phyloP scores from a whole-genome alignment of 345 rosid species.

The Clarkia xantiana region DNA sequence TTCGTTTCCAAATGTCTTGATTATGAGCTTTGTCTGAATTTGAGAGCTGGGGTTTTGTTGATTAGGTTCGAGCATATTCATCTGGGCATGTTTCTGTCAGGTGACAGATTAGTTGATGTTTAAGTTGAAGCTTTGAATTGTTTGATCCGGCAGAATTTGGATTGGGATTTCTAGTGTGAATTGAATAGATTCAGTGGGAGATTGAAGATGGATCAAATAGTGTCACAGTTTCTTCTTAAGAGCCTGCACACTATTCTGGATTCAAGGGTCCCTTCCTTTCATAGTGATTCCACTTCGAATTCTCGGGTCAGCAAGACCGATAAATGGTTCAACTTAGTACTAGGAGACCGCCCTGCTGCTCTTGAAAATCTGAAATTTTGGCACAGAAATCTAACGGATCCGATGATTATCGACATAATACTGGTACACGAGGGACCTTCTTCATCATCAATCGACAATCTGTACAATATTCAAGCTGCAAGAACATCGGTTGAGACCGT shows the following conservation, averaged over 20 bases:
- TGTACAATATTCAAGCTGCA: slow-evolving; percentile 14
- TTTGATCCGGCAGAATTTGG: background rate
- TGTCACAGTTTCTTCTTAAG: slow-evolving; percentile 64
- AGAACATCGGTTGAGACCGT: slow-evolving; percentile 42
- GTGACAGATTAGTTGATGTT: background rate
- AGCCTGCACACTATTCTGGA: slow-evolving; percentile 60
- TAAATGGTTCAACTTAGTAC: slow-evolving; percentile 77
- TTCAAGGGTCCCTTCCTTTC: slow-evolving; percentile 69
- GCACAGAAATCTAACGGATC: slow-evolving; percentile 58
- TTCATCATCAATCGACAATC: slow-evolving; percentile 23
- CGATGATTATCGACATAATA: slow-evolving; percentile 72
- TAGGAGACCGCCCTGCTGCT: slow-evolving; percentile 73
- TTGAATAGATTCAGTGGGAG: slow-evolving; percentile 20
- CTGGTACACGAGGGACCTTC: slow-evolving; percentile 34
- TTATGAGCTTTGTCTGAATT: background rate
- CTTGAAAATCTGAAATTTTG: slow-evolving; percentile 57
- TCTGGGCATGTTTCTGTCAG: background rate
- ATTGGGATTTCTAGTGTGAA: background rate
- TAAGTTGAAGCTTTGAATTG: background rate
- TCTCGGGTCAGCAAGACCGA: slow-evolving; percentile 50
- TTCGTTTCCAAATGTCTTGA: background rate
- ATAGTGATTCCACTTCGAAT: slow-evolving; percentile 20
- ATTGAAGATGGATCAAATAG: slow-evolving; percentile 52
- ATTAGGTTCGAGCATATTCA: background rate
- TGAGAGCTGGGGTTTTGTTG: background rate